These are phyloP conservation scores for Echeveria elegans DNA, from an alignment of 164 flowering plant genomes.

Conservation along the genomic window DNA sequence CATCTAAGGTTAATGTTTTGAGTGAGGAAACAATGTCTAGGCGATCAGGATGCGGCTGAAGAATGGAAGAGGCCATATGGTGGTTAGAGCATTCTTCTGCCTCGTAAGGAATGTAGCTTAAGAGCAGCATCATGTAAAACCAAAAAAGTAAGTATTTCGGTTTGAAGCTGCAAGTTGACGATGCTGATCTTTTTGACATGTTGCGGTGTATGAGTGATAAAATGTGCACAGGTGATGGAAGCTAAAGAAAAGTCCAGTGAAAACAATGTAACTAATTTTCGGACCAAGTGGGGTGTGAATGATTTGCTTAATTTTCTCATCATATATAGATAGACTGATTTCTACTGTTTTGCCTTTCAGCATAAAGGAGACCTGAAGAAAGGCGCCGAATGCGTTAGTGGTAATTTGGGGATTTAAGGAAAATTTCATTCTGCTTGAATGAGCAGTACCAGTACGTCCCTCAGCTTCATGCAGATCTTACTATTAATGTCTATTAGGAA, in stretches of 20 bases:
- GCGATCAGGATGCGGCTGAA: background rate
- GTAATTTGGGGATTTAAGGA: background rate
- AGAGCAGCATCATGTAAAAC: background rate
- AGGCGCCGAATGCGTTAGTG: background rate
- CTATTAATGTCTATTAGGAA: background rate
- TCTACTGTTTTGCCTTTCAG: background rate
- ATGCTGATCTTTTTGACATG: background rate
- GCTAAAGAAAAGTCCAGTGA: background rate
- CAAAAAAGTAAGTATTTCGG: background rate
- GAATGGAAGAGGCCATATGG: background rate
- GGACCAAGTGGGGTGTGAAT: background rate
- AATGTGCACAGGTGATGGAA: background rate
- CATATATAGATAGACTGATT: background rate
- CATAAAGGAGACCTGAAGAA: background rate
- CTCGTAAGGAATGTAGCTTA: constrained; percentile 5
- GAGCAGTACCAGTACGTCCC: background rate
- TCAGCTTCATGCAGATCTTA: background rate
- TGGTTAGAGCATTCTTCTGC: constrained; percentile 2
- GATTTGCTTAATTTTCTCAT: background rate
- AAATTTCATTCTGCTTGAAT: background rate
- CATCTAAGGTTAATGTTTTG: background rate
- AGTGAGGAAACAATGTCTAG: background rate
- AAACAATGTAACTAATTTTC: background rate
- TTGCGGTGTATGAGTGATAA: background rate
- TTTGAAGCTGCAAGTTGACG: constrained; percentile 5